Percentiles rank a stretch among this genome's conserved stretches.
These are phyloP conservation scores for Steccherinum ochraceum DNA, from an alignment of 768 basidiomycete species.

Conservation along the genomic window DNA sequence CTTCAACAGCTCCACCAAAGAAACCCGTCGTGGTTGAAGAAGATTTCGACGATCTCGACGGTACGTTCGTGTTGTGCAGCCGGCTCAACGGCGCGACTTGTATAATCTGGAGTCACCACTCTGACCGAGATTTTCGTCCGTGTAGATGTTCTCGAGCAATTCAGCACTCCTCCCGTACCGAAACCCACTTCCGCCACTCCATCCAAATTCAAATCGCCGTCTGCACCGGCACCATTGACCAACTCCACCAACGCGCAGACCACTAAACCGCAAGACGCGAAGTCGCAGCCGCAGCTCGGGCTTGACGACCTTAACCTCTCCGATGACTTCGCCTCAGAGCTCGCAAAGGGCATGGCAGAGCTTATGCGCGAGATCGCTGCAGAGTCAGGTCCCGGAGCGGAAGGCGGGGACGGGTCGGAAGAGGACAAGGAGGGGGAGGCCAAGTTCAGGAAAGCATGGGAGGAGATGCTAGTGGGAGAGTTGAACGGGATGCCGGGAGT, in stretches of 20 bases:
- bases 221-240: slow-evolving; percentile 1
- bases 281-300: neutral
- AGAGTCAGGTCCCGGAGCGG: slow-evolving; percentile 14
- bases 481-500: slow-evolving; percentile 35
- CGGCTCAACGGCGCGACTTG: neutral
- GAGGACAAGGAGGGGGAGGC: slow-evolving; percentile 29
- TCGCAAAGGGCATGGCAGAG: slow-evolving; percentile 39
- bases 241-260: neutral
- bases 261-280: neutral
- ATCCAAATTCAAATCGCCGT: slow-evolving; percentile 11
- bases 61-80: too few species aligned
- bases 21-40: slow-evolving; percentile 29
- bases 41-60: slow-evolving; percentile 68
- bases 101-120: neutral
- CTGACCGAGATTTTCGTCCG: neutral
- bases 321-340: slow-evolving; percentile 31
- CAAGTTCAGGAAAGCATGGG: slow-evolving; percentile 57
- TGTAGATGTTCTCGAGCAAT: slow-evolving; percentile 45
- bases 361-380: slow-evolving; percentile 33
- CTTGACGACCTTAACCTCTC: slow-evolving; percentile 18
- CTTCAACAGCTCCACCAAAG: neutral
- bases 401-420: slow-evolving; percentile 11
- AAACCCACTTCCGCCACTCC: slow-evolving; percentile 12
- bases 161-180: slow-evolving; percentile 20
- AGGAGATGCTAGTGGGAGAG: slow-evolving; percentile 60